Base-by-base conservation (phyloP, 179 eudicot genomes). In the Gypsophila paniculata region DNA sequence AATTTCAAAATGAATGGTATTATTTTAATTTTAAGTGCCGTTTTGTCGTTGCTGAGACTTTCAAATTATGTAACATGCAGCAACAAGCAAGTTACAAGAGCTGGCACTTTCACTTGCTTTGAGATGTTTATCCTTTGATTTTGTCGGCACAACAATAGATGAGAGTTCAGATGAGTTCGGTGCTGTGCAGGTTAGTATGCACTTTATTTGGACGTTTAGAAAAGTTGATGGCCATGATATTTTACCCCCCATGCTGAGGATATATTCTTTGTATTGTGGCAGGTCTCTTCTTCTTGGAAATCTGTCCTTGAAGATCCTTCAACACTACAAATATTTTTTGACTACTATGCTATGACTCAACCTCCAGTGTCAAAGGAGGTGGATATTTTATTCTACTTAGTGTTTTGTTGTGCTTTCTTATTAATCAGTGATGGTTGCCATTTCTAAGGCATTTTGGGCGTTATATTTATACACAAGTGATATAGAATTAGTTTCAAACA, bases 301-400 rank as follows among this genome's bases (percentile, higher is more conserved):
- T 71, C 89, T 22, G 77, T 89, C 38, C 82, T 93, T 68, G 98
- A 93, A 77, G 98, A 93, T 76, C 87, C 85, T 70, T 83, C 90
- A 18, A 91, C 98, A 19, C 78, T 93, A 69, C 95, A 91, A 76
- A 86, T 93, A 71, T 91, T 86, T 82, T 93, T 91, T 82, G 98
- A 93, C 74, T 93, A 86, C 80, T 93, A 93, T 79, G 86, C 89
- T 46, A 78, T 88, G 61, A 89, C 97, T 11, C 94, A 83, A 83
- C 91, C 97, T 67, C 93, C 90, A 26, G 78, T 87, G 29, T 91
- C 98, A 11, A 93, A 85, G 82, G 98, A 93, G 96, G 98, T 93
- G 69, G 74, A 84, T 84, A 17, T 72, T 52, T 58, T 11, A 57
- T 21, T 23, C 61, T 62, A 38, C 34, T 3, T 53, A 0, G 34